A percentile compares a stretch with the other conserved stretches of the same genome.
phyloP scores from a whole-genome alignment of 495 filamentous ascomycete genomes.

The Neurospora pannonica region DNA sequence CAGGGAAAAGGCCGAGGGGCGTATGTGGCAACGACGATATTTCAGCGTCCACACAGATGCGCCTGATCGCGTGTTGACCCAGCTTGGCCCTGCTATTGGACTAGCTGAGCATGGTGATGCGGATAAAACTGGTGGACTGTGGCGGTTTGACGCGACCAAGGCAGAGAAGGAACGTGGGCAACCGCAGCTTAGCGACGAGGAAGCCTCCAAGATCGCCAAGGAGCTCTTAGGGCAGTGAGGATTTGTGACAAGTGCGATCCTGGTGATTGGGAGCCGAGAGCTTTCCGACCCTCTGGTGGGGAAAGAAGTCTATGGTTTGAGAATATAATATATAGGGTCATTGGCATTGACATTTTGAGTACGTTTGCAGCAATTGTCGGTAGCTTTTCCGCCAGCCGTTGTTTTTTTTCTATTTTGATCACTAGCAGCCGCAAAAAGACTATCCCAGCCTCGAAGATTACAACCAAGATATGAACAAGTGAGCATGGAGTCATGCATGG shows the following conservation, averaged over 20 bases:
- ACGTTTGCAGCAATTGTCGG: neutral
- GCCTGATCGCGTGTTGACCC: constrained; percentile 46
- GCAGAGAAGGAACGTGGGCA: constrained; percentile 37
- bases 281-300: neutral
- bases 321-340: neutral
- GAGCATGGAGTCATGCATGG: neutral
- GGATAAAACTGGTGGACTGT: constrained; percentile 81
- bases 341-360: neutral
- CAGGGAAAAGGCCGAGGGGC: constrained; percentile 65
- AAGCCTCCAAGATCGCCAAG: constrained; percentile 24
- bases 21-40: constrained; percentile 77
- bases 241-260: neutral
- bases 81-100: constrained; percentile 48
- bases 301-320: neutral
- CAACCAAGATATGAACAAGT: neutral
- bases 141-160: constrained; percentile 69
- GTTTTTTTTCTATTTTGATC: neutral
- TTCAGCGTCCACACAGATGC: constrained; percentile 50
- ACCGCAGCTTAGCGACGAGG: constrained; percentile 27
- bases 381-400: neutral
- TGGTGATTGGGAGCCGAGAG: neutral
- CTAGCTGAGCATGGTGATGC: constrained; percentile 49
- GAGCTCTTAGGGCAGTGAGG: constrained; percentile 35
- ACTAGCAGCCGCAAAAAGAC: neutral
- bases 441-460: neutral